These are phyloP conservation scores for Coemansia reversa DNA, from an alignment of 192 early-diverging fungal genomes.

Conservation along the genomic window DNA sequence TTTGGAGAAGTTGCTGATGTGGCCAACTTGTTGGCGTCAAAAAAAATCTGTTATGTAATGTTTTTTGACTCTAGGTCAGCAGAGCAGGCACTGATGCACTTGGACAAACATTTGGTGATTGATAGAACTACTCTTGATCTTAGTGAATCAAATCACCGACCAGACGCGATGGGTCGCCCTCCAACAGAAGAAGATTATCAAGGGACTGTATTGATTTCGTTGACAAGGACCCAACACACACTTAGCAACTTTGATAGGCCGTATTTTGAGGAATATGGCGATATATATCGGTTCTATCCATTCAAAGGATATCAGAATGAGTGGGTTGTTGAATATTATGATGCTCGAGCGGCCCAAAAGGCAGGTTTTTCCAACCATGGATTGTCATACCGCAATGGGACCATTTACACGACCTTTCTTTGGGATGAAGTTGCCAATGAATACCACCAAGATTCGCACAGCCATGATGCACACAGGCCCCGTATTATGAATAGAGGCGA, in stretches of 20 bases:
- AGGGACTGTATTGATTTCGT: constrained; percentile 27
- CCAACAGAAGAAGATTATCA: constrained; percentile 21
- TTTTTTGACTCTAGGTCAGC: constrained; percentile 34
- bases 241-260: constrained; percentile 15
- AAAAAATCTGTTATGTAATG: constrained; percentile 39
- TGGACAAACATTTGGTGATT: constrained; percentile 11
- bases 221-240: constrained; percentile 5
- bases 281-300: constrained; percentile 17
- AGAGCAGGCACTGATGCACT: constrained; percentile 2
- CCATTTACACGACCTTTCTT: constrained; percentile 26
- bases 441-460: background rate
- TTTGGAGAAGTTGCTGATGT: constrained; percentile 40
- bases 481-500: background rate
- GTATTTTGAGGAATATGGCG: constrained; percentile 28
- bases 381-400: constrained; percentile 7
- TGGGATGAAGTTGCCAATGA: constrained; percentile 25
- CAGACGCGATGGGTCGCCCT: constrained; percentile 11
- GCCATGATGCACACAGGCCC: background rate
- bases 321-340: constrained; percentile 43
- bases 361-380: constrained; percentile 17
- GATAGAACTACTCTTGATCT: background rate
- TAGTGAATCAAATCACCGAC: constrained; percentile 22
- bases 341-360: constrained; percentile 17
- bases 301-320: constrained; percentile 13
- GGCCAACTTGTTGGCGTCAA: constrained; percentile 8